Percentiles rank a stretch among this genome's conserved stretches.
phyloP scores from a whole-genome alignment of 2,329 filamentous ascomycete species.

The Fusarium pseudoanthophilum region DNA sequence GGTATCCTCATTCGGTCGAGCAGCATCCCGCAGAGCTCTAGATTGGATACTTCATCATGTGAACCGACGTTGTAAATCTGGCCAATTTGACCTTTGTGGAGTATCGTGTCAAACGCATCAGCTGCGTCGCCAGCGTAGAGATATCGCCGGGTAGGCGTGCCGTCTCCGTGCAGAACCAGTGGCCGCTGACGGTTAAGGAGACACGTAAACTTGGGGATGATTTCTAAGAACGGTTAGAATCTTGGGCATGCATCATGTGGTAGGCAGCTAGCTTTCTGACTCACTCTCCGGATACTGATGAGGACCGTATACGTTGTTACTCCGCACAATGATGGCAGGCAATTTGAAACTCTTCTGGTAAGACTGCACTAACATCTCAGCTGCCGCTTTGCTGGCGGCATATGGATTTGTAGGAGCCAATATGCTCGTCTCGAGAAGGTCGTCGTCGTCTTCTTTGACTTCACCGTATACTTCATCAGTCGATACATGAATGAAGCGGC shows the following conservation, averaged over 20 bases:
- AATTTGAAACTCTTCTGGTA: slow-evolving; percentile 86
- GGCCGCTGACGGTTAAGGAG: slow-evolving; percentile 73
- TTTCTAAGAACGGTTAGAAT: slow-evolving; percentile 63
- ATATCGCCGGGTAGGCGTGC: slow-evolving; percentile 78
- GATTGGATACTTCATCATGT: slow-evolving; percentile 79
- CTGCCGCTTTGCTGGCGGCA: slow-evolving; percentile 81
- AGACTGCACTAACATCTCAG: slow-evolving; percentile 88
- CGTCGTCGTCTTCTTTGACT: slow-evolving; percentile 76
- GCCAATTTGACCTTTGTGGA: slow-evolving; percentile 78
- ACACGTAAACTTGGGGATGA: slow-evolving; percentile 84
- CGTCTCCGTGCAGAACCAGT: slow-evolving; percentile 80
- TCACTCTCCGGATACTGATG: slow-evolving; percentile 86
- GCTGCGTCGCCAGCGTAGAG: slow-evolving; percentile 83
- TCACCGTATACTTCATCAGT: slow-evolving; percentile 90
- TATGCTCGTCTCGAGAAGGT: slow-evolving; percentile 77
- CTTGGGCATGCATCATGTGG: background rate
- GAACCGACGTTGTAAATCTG: slow-evolving; percentile 88
- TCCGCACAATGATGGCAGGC: slow-evolving; percentile 80
- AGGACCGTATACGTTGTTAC: slow-evolving; percentile 88
- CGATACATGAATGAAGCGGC: slow-evolving; percentile 82
- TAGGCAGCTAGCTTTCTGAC: slow-evolving; percentile 42
- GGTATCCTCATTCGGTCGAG: slow-evolving; percentile 70
- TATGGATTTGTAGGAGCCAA: slow-evolving; percentile 85
- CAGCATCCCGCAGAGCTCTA: slow-evolving; percentile 73
- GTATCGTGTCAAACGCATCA: slow-evolving; percentile 84